phyloP scores from a whole-genome alignment of 169 alveolate genomes.

The Babesia sp. region DNA sequence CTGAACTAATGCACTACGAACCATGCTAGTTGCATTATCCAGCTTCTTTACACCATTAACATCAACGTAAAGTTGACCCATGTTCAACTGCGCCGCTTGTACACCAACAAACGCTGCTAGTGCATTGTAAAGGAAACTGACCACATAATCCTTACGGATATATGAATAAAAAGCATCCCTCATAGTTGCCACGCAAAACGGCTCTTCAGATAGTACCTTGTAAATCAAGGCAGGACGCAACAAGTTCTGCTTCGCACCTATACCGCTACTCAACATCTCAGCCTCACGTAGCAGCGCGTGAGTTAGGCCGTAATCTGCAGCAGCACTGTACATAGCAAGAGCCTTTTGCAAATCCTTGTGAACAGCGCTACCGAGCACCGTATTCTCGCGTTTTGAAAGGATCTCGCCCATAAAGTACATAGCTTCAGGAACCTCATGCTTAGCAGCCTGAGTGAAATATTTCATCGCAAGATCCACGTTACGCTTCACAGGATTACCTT shows the following conservation, averaged over 20 bases:
- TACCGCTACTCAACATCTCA: slow-evolving; percentile 51
- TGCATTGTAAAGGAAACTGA: slow-evolving; percentile 21
- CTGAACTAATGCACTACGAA: slow-evolving; percentile 13
- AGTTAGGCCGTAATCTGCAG: slow-evolving; percentile 60
- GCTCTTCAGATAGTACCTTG: slow-evolving; percentile 38
- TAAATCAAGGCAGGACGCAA: slow-evolving; percentile 33
- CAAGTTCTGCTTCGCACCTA: slow-evolving; percentile 30
- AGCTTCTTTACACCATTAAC: slow-evolving; percentile 5
- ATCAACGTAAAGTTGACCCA: slow-evolving; percentile 14
- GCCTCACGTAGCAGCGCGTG: slow-evolving; percentile 44
- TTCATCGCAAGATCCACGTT: slow-evolving; percentile 30
- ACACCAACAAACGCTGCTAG: slow-evolving; percentile 50
- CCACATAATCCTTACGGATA: slow-evolving; percentile 13
- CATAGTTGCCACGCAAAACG: not conserved
- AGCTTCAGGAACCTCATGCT: slow-evolving; percentile 55
- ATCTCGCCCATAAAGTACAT: slow-evolving; percentile 61
- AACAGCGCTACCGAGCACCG: not conserved
- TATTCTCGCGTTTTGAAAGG: not conserved
- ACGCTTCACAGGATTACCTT: slow-evolving; percentile 36
- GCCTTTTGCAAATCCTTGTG: not conserved
- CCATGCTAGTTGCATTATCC: not conserved
- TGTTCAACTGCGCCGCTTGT: slow-evolving; percentile 29
- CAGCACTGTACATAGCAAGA: slow-evolving; percentile 28
- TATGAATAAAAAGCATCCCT: slow-evolving; percentile 11
- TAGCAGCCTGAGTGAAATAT: slow-evolving; percentile 47